Base-by-base conservation (phyloP, 441 rosid species). In the Syzygium syzygioides region DNA sequence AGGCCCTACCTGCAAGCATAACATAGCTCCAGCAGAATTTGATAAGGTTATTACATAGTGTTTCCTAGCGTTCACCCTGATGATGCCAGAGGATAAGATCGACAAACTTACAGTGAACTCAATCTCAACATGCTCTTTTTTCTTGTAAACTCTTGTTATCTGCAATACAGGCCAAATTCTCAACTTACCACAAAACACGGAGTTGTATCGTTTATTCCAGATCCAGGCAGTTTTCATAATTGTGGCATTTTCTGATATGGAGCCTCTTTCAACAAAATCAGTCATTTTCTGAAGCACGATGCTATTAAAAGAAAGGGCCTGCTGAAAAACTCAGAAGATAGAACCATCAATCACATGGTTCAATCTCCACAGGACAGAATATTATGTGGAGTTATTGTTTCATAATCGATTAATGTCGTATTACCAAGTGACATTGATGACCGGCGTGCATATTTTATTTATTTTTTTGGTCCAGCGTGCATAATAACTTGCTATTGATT, bases 51-150 rank as follows among this genome's bases (percentile, higher is more conserved):
- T 85, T 28, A 13, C 62, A 30, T 11, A 54, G 50, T 12, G 30
- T 41, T 32, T 54, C 62, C 18, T 32, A 54, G 48, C 10, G 18
- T 55, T 85, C 60, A 52, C 48, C 41, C 12, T 85, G 37, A 85
- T 34, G 59, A 71, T 71, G 80, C 80, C 23, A 20, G 17, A 37
- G 28, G 9, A 71, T 71, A 37, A 37, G 80, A 71, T 37, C n/a
- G 85, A 87, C 79, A 90, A 90, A 89, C 99, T 96, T 91, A 98
- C 99, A 91, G 95, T 93, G 92, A 97, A 98, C 93, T 98, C 99
- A 25, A 97, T 96, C 95, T 98, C 99, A 90, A 94, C 99, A 89
- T 98, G 99, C 91, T 97, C 99, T 92, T 92, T 96, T 89, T 91
- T 96, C 93, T 94, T 96, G 98, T 94, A 93, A 88, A 97, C 91